Evolutionary conservation across 1,139 yeast species (phyloP), one percentile per base, ranked within the genome.

Genomic region (Yamadazyma aaseri): DNA sequence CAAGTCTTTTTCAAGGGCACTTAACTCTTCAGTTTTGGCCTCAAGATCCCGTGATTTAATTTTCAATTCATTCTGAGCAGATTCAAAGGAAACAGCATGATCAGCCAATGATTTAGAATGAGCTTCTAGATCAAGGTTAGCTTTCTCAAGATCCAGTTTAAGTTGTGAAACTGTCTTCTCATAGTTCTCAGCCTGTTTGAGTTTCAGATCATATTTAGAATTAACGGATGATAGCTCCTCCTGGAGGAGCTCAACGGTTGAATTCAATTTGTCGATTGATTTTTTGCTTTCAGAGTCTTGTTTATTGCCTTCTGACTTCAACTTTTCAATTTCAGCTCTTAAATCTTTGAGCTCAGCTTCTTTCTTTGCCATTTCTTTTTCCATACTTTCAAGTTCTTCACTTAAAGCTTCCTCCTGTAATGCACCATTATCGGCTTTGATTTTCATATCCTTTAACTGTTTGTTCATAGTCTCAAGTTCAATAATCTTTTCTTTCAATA

Each of bases 401-500:
- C 23, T 33, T 6, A 31, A 8, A 12, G 32, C 41, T 5, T 20
- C 21, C 24, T 39, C 31, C 18, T 31, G 13, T 6, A 25, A 17
- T 12, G 21, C 25, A n/a, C 6, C n/a, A 24, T 25, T 26, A 17
- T 31, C 11, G 14, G 5, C 13, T 15, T 31, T 31, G 8, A 20
- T n/a, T 18, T 24, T 20, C 10, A 25, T 5, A 10, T 13, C 12
- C n/a, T 41, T 36, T 14, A 47, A 26, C 2, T 44, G 29, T 28
- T 45, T 39, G 12, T 48, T 48, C 9, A 60, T 41, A 4, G 46
- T 56, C 4, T 53, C 54, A 3, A 65, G 40, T 20, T 53, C 55
- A 7, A 7, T n/a, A 25, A 9, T 25, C 17, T 25, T 25, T 6
- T 25, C 27, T 25, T 25, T 6, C 7, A 25, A 11, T 6, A 12